Evolutionary conservation across 257 asterid species (phyloP).

Genomic region (Catharanthus roseus): DNA sequence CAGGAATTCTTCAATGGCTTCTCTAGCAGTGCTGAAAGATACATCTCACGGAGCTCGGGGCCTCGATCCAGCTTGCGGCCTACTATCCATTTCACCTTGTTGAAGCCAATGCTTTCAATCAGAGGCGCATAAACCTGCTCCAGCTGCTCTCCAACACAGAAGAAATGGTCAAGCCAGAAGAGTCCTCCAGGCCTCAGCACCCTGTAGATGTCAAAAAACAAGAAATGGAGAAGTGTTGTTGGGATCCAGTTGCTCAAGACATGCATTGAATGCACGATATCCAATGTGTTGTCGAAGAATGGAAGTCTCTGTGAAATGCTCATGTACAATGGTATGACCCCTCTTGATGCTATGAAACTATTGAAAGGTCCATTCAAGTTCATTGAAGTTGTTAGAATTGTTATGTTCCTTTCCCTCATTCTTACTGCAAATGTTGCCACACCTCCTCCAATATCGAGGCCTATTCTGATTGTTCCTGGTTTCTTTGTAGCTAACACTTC

Average conservation of each 20-base stretch:
- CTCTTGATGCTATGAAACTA: conserved; percentile 59
- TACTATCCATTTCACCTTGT: conserved; percentile 47
- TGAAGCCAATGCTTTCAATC: conserved; percentile 56
- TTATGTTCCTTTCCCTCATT: conserved; percentile 56
- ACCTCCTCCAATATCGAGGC: conserved; percentile 80
- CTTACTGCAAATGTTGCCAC: conserved; percentile 70
- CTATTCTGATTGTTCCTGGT: conserved; percentile 53
- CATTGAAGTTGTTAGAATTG: conserved; percentile 58
- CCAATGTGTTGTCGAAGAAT: conserved; percentile 64
- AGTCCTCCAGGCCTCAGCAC: conserved; percentile 69
- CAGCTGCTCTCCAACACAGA: conserved; percentile 51
- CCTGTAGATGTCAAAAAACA: conserved; percentile 59
- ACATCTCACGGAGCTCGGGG: conserved; percentile 54
- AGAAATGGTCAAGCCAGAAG: conserved; percentile 71
- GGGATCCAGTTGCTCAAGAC: conserved; percentile 78
- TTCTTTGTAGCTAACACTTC: conserved; percentile 42
- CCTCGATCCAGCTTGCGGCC: conserved; percentile 59
- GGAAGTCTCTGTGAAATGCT: conserved; percentile 75
- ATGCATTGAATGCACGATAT: conserved; percentile 63
- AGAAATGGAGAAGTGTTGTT: conserved; percentile 43
- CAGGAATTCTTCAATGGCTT: conserved; percentile 59
- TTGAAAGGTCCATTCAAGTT: conserved; percentile 67
- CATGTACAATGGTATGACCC: conserved; percentile 58
- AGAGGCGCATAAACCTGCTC: conserved; percentile 51
- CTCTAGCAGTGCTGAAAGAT: conserved; percentile 60